These are phyloP conservation scores for Elsinoe batatas DNA, from an alignment of 2,329 filamentous ascomycete genomes.

Conservation along the genomic window DNA sequence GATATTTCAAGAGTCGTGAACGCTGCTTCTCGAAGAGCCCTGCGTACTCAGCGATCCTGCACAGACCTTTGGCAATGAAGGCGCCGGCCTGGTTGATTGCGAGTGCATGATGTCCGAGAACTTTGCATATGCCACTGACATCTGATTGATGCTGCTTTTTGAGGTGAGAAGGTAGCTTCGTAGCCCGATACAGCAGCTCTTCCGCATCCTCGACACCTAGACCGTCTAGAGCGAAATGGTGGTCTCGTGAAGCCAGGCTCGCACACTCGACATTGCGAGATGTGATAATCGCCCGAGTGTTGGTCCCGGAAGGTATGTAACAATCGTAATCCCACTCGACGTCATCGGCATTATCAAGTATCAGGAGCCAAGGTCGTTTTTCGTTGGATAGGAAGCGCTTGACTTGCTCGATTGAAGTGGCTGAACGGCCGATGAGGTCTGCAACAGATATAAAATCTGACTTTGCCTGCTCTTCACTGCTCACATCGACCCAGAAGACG, in stretches of 20 bases:
- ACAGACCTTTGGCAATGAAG: conserved; percentile 23
- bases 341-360: conserved; percentile 24
- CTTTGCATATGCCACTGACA: not conserved
- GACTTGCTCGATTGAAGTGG: not conserved
- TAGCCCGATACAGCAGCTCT: not conserved
- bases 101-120: conserved; percentile 20
- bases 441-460: conserved; percentile 22
- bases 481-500: conserved; percentile 26
- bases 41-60: conserved; percentile 21
- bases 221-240: not conserved
- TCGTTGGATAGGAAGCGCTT: conserved; percentile 17
- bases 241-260: not conserved
- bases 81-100: conserved; percentile 24
- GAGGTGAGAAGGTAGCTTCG: not conserved
- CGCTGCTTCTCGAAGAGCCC: conserved; percentile 20
- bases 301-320: not conserved
- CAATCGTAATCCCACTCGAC: not conserved
- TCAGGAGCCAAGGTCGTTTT: conserved; percentile 19
- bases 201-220: not conserved
- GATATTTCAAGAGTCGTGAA: conserved; percentile 23
- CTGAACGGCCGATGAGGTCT: not conserved
- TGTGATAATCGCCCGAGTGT: not conserved
- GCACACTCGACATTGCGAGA: not conserved
- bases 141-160: not conserved
- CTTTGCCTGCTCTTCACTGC: conserved; percentile 19